Evolutionary conservation across 2,329 filamentous ascomycete genomes (phyloP).

Genomic region (Biscogniauxia sp.): DNA sequence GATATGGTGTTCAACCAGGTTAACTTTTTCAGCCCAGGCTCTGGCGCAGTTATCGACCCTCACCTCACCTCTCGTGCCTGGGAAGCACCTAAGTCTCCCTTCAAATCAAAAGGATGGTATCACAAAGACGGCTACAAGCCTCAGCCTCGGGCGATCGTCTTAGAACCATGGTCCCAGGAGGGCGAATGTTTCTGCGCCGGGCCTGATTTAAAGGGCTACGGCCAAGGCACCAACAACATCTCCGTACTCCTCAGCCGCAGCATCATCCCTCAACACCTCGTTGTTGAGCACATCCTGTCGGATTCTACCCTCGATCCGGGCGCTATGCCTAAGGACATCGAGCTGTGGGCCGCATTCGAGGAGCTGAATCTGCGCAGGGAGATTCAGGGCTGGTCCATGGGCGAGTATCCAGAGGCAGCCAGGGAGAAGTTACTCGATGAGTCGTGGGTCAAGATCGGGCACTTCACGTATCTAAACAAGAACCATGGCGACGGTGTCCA

Average conservation of each 20-base stretch:
- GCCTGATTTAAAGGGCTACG: constrained; percentile 40
- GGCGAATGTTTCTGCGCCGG: constrained; percentile 87
- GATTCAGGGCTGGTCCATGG: constrained; percentile 42
- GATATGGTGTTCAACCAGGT: constrained; percentile 51
- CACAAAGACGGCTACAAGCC: constrained; percentile 24
- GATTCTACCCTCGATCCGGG: constrained; percentile 60
- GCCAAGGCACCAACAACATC: constrained; percentile 58
- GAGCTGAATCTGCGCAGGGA: constrained; percentile 41
- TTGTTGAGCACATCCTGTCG: constrained; percentile 69
- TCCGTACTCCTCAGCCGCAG: constrained; percentile 57
- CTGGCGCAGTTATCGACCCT: constrained; percentile 65
- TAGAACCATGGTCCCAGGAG: constrained; percentile 70
- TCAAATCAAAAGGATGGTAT: constrained; percentile 27
- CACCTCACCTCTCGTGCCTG: constrained; percentile 59
- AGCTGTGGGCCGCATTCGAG: constrained; percentile 64
- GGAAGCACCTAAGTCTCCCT: constrained; percentile 30
- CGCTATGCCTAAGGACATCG: constrained; percentile 64
- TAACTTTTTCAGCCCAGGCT: constrained; percentile 70
- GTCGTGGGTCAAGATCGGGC: constrained; percentile 56
- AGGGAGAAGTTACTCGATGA: constrained; percentile 30
- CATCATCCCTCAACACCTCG: constrained; percentile 66
- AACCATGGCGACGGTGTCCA: constrained; percentile 46
- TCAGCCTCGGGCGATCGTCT: constrained; percentile 51
- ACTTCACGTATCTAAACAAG: constrained; percentile 52
- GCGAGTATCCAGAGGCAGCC: constrained; percentile 38